A percentile compares a stretch with the other conserved stretches of the same genome.
These are phyloP conservation scores for Byssothecium circinans DNA, from an alignment of 2,329 filamentous ascomycete genomes.

Conservation along the genomic window DNA sequence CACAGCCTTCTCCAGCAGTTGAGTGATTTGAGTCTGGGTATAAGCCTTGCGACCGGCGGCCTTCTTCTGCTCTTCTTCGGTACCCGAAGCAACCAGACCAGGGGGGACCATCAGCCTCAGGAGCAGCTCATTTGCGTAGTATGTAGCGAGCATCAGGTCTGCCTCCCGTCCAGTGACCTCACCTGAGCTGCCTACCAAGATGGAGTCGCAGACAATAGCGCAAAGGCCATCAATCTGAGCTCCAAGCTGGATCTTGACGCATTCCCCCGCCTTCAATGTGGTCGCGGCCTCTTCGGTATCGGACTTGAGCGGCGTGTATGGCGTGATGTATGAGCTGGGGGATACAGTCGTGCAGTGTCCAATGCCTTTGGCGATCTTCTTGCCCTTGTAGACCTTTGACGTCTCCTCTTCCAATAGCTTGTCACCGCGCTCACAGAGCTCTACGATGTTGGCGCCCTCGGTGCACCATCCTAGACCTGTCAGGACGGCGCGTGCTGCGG, in stretches of 20 bases:
- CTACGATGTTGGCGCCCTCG: slow-evolving; percentile 88
- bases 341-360: slow-evolving; percentile 94
- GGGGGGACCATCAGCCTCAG: slow-evolving; percentile 88
- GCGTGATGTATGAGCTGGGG: slow-evolving; percentile 89
- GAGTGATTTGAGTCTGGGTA: slow-evolving; percentile 83
- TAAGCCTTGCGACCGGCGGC: slow-evolving; percentile 76
- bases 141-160: slow-evolving; percentile 84
- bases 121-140: slow-evolving; percentile 95
- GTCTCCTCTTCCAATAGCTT: slow-evolving; percentile 92
- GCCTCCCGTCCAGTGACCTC: slow-evolving; percentile 75
- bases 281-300: slow-evolving; percentile 81
- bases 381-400: slow-evolving; percentile 95
- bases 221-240: slow-evolving; percentile 98
- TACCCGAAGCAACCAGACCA: slow-evolving; percentile 78
- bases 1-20: slow-evolving; percentile 85
- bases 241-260: slow-evolving; percentile 97
- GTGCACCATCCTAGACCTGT: slow-evolving; percentile 63
- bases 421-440: slow-evolving; percentile 94
- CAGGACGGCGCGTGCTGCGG: slow-evolving; percentile 12
- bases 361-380: slow-evolving; percentile 94
- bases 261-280: slow-evolving; percentile 80
- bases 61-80: slow-evolving; percentile 95
- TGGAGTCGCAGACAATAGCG: slow-evolving; percentile 91
- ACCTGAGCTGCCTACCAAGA: slow-evolving; percentile 70
- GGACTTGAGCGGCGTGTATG: slow-evolving; percentile 88